Conservation (phyloP, 2,329 filamentous ascomycete genomes). For the Colletotrichum lupini region DNA sequence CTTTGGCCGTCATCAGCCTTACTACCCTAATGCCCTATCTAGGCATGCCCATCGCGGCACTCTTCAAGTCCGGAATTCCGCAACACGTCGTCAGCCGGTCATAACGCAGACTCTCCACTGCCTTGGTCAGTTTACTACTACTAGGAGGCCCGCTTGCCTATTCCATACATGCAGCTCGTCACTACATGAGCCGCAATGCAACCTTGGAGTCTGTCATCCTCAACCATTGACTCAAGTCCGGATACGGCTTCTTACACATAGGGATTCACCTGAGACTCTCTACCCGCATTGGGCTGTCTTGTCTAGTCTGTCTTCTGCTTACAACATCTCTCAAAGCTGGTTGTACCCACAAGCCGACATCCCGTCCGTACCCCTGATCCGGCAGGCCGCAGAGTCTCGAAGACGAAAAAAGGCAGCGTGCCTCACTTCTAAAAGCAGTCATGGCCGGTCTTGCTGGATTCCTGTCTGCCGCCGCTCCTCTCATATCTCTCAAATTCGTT, state of each 20-base stretch:
- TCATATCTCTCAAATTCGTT: constrained; percentile 5
- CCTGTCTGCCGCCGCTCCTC: background rate
- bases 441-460: constrained; percentile 15
- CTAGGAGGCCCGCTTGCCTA: background rate
- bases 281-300: background rate
- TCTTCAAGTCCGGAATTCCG: background rate
- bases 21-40: background rate
- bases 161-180: background rate
- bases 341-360: constrained; percentile 5
- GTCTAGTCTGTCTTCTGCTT: background rate
- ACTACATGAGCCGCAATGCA: constrained; percentile 1
- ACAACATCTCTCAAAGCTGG: background rate
- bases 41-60: background rate
- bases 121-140: background rate
- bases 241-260: background rate
- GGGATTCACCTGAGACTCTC: constrained; percentile 4
- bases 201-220: background rate
- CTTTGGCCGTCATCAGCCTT: background rate
- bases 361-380: constrained; percentile 1
- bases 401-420: background rate
- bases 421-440: background rate
- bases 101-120: background rate
- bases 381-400: background rate
- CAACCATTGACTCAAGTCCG: background rate
- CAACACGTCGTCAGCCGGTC: background rate